Percentiles rank a stretch among this genome's conserved stretches.
Evolutionary conservation across 106 monocot genomes (phyloP).

Genomic region (Allium cepa): DNA sequence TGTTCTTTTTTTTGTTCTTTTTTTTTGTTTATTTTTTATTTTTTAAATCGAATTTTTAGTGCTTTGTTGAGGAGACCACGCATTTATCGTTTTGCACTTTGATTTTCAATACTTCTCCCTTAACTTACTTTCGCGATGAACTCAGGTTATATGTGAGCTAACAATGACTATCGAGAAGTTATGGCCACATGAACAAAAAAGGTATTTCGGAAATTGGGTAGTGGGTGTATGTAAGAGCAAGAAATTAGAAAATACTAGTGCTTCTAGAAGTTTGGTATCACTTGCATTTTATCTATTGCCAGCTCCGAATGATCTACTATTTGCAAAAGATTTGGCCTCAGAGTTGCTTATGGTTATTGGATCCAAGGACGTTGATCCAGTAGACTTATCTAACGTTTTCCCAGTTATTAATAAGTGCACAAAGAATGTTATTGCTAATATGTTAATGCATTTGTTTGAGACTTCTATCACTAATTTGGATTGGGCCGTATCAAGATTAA

Average conservation of each 20-base stretch:
- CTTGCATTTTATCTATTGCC: slow-evolving; percentile 40
- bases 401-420: slow-evolving; percentile 51
- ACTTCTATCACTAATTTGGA: slow-evolving; percentile 49
- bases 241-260: slow-evolving; percentile 32
- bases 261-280: slow-evolving; percentile 31
- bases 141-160: slow-evolving; percentile 58
- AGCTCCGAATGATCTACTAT: slow-evolving; percentile 45
- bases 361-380: slow-evolving; percentile 43
- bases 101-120: too few species aligned
- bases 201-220: slow-evolving; percentile 57
- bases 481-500: slow-evolving; percentile 62
- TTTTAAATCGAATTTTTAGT: background rate
- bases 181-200: slow-evolving; percentile 26
- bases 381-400: slow-evolving; percentile 40
- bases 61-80: too few species aligned
- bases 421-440: slow-evolving; percentile 32
- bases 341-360: slow-evolving; percentile 54
- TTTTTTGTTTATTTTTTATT: too few species aligned
- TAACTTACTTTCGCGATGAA: too few species aligned
- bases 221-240: slow-evolving; percentile 26
- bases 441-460: slow-evolving; percentile 50
- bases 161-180: slow-evolving; percentile 35
- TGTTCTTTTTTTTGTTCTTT: background rate
- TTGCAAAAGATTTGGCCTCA: slow-evolving; percentile 43
- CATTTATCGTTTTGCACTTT: too few species aligned